phyloP scores from a whole-genome alignment of 1,139 yeast species.

The Debaryomyces subglobosus region DNA sequence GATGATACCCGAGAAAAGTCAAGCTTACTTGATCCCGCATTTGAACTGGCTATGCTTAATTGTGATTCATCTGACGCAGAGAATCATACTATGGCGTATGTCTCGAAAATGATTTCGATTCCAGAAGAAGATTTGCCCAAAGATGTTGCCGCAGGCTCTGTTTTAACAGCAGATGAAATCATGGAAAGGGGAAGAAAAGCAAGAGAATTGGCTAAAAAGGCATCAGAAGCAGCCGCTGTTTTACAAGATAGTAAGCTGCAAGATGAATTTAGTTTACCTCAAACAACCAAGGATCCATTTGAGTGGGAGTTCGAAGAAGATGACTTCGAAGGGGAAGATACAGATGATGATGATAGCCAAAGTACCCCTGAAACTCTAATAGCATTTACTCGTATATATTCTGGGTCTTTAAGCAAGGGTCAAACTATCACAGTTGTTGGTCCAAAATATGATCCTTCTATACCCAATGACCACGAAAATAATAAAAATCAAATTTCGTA shows the following conservation, averaged over 20 bases:
- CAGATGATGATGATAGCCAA: constrained; percentile 48
- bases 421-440: constrained; percentile 76
- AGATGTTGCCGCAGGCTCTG: constrained; percentile 35
- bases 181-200: constrained; percentile 70
- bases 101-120: constrained; percentile 85
- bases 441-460: constrained; percentile 80
- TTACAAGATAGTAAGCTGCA: constrained; percentile 25
- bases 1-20: constrained; percentile 25
- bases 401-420: constrained; percentile 79
- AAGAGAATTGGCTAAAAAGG: constrained; percentile 67
- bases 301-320: constrained; percentile 52
- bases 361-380: constrained; percentile 62
- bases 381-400: constrained; percentile 87
- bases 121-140: constrained; percentile 81
- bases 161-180: constrained; percentile 58
- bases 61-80: constrained; percentile 58
- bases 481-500: constrained; percentile 49
- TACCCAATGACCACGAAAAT: constrained; percentile 52
- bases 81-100: constrained; percentile 76
- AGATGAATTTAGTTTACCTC: constrained; percentile 37
- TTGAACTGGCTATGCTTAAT: constrained; percentile 58
- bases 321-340: constrained; percentile 42
- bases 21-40: constrained; percentile 45
- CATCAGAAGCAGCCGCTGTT: constrained; percentile 60
- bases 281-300: constrained; percentile 36